phyloP scores from a whole-genome alignment of 2,329 filamentous ascomycete genomes.

The Colletotrichum sp. region DNA sequence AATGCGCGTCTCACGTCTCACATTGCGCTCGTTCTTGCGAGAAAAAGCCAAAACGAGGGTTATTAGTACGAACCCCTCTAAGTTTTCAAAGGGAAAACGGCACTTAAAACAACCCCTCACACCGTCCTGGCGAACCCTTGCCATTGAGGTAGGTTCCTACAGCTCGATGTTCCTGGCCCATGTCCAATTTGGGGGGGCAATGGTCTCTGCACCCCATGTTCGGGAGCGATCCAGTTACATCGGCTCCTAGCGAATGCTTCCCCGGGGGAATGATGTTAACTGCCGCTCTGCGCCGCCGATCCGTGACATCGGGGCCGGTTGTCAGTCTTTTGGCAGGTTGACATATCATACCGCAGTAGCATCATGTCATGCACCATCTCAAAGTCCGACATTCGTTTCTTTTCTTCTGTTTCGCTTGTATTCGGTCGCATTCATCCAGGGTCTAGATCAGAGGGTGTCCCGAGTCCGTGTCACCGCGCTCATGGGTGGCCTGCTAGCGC shows the following conservation, averaged over 20 bases:
- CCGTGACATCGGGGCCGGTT: not conserved
- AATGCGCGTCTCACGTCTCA: not conserved
- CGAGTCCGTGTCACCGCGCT: not conserved
- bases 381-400: not conserved
- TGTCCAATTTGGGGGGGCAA: not conserved
- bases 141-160: not conserved
- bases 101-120: not conserved
- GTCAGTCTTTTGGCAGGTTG: not conserved
- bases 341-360: not conserved
- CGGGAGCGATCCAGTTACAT: conserved; percentile 5
- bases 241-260: not conserved
- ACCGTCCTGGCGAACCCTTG: not conserved
- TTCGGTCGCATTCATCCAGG: rapidly evolving
- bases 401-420: not conserved
- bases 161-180: not conserved
- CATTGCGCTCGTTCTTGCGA: not conserved
- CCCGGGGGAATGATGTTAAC: not conserved
- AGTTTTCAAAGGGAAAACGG: not conserved
- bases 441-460: rapidly evolving
- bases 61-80: not conserved
- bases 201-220: not conserved
- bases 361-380: not conserved
- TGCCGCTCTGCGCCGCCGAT: not conserved
- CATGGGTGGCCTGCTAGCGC: not conserved
- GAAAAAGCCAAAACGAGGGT: not conserved